Evolutionary conservation across 257 asterid genomes (phyloP).

Genomic region (Datura wrightii): DNA sequence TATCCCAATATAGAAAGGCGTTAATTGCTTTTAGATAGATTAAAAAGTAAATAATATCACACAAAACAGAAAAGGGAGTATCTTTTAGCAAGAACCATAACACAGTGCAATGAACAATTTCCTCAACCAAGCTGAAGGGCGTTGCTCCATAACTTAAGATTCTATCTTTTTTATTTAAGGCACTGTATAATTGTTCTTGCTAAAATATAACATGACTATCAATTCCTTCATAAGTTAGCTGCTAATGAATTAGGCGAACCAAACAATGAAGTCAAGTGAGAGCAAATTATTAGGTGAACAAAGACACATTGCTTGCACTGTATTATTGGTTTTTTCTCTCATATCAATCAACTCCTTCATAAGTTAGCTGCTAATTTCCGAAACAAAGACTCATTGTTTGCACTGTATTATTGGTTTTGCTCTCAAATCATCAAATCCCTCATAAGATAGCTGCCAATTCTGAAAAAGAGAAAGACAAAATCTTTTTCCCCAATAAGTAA

Average conservation of each 20-base stretch:
- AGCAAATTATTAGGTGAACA: background rate
- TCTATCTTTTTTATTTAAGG: background rate
- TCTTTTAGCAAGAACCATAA: background rate
- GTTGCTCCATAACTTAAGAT: background rate
- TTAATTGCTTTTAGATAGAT: conserved; percentile 7
- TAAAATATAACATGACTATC: background rate
- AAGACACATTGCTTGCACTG: background rate
- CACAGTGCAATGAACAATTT: background rate
- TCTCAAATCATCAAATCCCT: background rate
- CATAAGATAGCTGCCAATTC: conserved; percentile 5
- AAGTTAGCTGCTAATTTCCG: background rate
- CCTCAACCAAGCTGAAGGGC: background rate
- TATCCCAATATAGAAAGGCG: background rate
- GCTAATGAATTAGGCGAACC: conserved; percentile 4
- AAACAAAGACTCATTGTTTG: background rate
- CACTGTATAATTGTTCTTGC: background rate
- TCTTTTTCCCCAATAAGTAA: background rate
- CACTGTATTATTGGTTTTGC: background rate
- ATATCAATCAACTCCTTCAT: background rate
- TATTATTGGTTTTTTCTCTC: background rate
- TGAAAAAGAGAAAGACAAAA: background rate
- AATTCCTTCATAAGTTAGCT: conserved; percentile 6
- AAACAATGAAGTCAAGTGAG: background rate
- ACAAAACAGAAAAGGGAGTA: background rate
- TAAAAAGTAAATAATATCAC: background rate